These are phyloP conservation scores for Candida boleticola DNA, from an alignment of 805 yeast genomes.

Conservation along the genomic window DNA sequence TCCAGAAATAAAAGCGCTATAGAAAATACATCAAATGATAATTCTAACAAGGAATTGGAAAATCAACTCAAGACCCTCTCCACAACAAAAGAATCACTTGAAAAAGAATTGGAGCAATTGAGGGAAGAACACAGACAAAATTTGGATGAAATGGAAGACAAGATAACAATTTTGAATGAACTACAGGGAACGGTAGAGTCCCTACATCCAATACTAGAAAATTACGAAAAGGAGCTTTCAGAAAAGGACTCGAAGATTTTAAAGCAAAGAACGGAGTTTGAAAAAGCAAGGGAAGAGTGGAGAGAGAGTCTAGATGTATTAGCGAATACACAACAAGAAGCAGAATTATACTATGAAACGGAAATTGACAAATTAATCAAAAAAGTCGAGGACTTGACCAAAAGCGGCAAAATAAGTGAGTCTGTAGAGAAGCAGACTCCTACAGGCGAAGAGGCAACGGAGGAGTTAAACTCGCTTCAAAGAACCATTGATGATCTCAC, in stretches of 20 bases:
- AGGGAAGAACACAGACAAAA: conserved; percentile 21
- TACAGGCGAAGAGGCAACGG: background rate
- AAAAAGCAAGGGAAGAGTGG: conserved; percentile 56
- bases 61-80: conserved; percentile 17
- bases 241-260: conserved; percentile 46
- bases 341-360: conserved; percentile 46
- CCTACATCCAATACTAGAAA: conserved; percentile 45
- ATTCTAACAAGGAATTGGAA: conserved; percentile 15
- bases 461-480: background rate
- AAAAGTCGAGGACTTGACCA: conserved; percentile 11
- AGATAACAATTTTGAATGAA: conserved; percentile 46
- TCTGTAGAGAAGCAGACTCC: background rate
- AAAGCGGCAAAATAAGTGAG: background rate
- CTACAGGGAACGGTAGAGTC: conserved; percentile 48
- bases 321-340: conserved; percentile 54
- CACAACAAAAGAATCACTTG: conserved; percentile 17
- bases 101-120: conserved; percentile 20
- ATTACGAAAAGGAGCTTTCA: conserved; percentile 42
- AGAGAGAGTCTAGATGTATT: conserved; percentile 56
- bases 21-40: conserved; percentile 21
- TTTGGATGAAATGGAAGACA: conserved; percentile 36
- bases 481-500: background rate
- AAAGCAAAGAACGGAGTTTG: conserved; percentile 48
- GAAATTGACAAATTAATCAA: conserved; percentile 31
- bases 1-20: conserved; percentile 22